Evolutionary conservation across 306 rosid species (phyloP), one percentile per base, ranked within the genome.

Genomic region (Glycine tomentella): DNA sequence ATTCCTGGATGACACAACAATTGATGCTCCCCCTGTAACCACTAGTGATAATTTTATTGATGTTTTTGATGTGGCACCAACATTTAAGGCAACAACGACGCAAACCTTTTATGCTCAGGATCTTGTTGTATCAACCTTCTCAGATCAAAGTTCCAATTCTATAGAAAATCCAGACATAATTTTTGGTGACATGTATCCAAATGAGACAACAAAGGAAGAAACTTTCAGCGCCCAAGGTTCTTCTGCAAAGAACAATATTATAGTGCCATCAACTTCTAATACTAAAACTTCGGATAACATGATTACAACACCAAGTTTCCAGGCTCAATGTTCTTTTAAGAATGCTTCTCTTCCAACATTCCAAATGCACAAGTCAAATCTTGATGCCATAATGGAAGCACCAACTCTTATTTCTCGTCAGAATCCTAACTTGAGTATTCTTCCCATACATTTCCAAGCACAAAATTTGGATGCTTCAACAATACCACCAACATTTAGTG

Each of bases 1-100:
- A 9, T 95, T 95, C 79, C 75, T 95, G 3, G 88, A 89, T 65
- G 93, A 90, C 36, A 15, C 14, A 50, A 16, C 15, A 75, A 74
- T n/a, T 16, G 15, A 36, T 81, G 10, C 79, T 38, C 44, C 76
- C 78, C 14, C 10, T 63, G 31, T 45, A 6, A 33, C 74, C 36
- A 31, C 36, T 10, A 31, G 8, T 69, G 45, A 16, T 48, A 16
- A 5, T 79, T 61, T 81, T 7, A 8, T 20, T 74, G 61, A 72
- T 53, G 10, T 49, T 52, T 85, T 82, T 57, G 52, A 74, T 7
- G 53, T 16, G 58, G 9, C 71, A 76, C 80, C 82, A 20, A 50
- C 81, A 0, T 82, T 72, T 63, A 68, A 81, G 42, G 75, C 72
- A 80, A 17, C 8, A 14, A n/a, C n/a, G n/a, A 10, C 62, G 8